phyloP scores from a whole-genome alignment of 768 basidiomycete species.

The Flagelloscypha sp. region DNA sequence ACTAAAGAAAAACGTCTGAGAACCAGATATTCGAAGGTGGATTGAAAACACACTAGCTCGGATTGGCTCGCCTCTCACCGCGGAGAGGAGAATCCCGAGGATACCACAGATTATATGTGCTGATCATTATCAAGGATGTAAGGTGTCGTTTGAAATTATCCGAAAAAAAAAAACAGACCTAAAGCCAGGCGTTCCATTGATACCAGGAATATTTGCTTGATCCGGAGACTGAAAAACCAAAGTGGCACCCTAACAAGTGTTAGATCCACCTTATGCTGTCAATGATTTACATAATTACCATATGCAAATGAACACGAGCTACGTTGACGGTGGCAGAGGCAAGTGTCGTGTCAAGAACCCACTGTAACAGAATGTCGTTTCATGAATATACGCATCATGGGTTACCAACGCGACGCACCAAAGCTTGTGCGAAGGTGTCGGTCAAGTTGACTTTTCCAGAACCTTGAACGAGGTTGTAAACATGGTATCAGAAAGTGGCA shows the following conservation, averaged over 20 bases:
- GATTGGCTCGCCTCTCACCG: slow-evolving; percentile 2
- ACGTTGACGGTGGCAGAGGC: slow-evolving; percentile 15
- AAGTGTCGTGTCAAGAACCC: slow-evolving; percentile 6
- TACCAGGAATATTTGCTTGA: slow-evolving; percentile 18
- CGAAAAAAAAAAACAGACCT: slow-evolving; percentile 7
- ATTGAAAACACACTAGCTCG: slow-evolving; percentile 22
- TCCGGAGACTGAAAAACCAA: slow-evolving; percentile 22
- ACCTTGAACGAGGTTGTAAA: slow-evolving; percentile 21
- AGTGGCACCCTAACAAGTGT: slow-evolving; percentile 26
- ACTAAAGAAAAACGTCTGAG: slow-evolving; percentile 20
- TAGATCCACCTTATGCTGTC: too few relatives aligned
- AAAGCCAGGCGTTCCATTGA: slow-evolving; percentile 8
- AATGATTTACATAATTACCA: too few relatives aligned
- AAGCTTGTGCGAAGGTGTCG: slow-evolving; percentile 24
- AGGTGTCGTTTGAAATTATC: neutral
- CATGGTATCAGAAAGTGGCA: too few relatives aligned
- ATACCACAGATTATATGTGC: slow-evolving; percentile 9
- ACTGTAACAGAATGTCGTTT: neutral
- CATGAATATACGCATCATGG: slow-evolving; percentile 15
- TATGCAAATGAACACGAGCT: slow-evolving; percentile 21
- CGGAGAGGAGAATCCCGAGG: slow-evolving; percentile 7
- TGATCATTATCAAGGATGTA: too few relatives aligned
- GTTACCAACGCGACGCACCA: slow-evolving; percentile 25
- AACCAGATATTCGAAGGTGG: slow-evolving; percentile 27
- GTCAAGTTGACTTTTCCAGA: slow-evolving; percentile 27